These are phyloP conservation scores for Dactylellina haptotyla DNA, from an alignment of 2,329 filamentous ascomycete species.

Conservation along the genomic window DNA sequence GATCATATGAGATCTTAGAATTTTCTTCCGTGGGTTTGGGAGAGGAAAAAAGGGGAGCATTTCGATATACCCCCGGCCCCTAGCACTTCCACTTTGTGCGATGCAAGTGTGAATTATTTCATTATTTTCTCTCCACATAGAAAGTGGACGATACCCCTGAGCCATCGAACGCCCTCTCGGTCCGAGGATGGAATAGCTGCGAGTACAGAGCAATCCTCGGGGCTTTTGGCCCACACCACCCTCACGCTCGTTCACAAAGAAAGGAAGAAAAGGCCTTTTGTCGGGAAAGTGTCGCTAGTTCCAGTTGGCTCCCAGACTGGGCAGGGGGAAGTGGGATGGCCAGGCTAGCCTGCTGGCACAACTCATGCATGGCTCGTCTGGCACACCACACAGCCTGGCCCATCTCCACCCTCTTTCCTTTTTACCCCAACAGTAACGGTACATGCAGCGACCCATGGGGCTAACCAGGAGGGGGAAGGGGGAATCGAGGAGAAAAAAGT, in stretches of 20 bases:
- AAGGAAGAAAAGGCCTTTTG: not conserved
- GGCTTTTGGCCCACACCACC: slow-evolving; percentile 51
- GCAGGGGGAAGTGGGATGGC: slow-evolving; percentile 36
- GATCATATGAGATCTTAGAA: slow-evolving; percentile 52
- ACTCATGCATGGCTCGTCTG: slow-evolving; percentile 36
- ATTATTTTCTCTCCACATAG: slow-evolving; percentile 50
- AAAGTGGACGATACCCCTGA: slow-evolving; percentile 45
- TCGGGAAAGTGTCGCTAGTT: slow-evolving; percentile 53
- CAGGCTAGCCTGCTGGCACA: slow-evolving; percentile 32
- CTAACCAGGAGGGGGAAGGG: slow-evolving; percentile 42
- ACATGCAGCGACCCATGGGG: slow-evolving; percentile 54
- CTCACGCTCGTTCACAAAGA: slow-evolving; percentile 29
- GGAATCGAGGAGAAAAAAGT: slow-evolving; percentile 42
- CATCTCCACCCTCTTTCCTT: slow-evolving; percentile 53
- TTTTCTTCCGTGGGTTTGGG: slow-evolving; percentile 38
- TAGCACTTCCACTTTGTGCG: slow-evolving; percentile 29
- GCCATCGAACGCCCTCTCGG: slow-evolving; percentile 47
- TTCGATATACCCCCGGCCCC: slow-evolving; percentile 40
- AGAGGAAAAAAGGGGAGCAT: slow-evolving; percentile 51
- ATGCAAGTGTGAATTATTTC: not conserved
- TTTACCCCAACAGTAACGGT: slow-evolving; percentile 55
- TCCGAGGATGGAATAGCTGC: slow-evolving; percentile 32
- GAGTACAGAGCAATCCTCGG: slow-evolving; percentile 36
- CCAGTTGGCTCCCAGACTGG: slow-evolving; percentile 51
- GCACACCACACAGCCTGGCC: slow-evolving; percentile 31